These are phyloP conservation scores for Phytophthora capsici DNA, from an alignment of 352 stramenopile genomes.

Conservation along the genomic window DNA sequence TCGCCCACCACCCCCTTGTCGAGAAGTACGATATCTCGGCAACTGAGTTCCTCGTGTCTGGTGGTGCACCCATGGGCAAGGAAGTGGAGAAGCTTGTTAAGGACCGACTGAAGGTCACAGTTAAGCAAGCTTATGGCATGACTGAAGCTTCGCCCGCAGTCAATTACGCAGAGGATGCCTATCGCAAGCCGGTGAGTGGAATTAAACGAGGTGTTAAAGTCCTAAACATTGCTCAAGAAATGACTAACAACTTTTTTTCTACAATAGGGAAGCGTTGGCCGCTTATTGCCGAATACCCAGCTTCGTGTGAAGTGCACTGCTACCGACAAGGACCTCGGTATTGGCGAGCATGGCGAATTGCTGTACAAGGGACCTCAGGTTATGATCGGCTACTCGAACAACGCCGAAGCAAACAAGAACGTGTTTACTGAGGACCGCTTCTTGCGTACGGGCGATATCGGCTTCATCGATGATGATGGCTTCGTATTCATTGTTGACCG, in stretches of 20 bases:
- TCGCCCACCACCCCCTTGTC: conserved; percentile 91
- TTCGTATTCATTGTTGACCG: conserved; percentile 93
- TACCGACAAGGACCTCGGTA: conserved; percentile 49
- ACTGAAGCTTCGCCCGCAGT: conserved; percentile 56
- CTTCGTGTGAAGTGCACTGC: conserved; percentile 58
- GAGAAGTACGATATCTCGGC: conserved; percentile 92
- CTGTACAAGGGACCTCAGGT: conserved; percentile 90
- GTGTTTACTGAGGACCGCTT: conserved; percentile 85
- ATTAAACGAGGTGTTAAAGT: too few relatives aligned
- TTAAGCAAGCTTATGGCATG: conserved; percentile 72
- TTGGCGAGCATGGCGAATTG: conserved; percentile 77
- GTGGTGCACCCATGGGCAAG: conserved; percentile 87
- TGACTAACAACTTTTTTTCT: conserved; percentile 3
- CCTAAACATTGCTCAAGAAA: neutral
- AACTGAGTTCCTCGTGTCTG: conserved; percentile 78
- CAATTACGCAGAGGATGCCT: conserved; percentile 40
- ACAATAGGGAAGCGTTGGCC: conserved; percentile 52
- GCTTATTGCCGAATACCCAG: conserved; percentile 65
- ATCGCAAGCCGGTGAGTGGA: conserved; percentile 35
- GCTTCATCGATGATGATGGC: conserved; percentile 91
- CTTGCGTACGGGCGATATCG: conserved; percentile 91
- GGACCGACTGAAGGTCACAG: conserved; percentile 60
- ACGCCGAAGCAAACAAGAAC: conserved; percentile 80
- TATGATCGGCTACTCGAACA: conserved; percentile 94
- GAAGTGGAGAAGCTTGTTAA: conserved; percentile 81